These are phyloP conservation scores for Isatis lusitanica DNA, from an alignment of 441 rosid genomes.

Conservation along the genomic window DNA sequence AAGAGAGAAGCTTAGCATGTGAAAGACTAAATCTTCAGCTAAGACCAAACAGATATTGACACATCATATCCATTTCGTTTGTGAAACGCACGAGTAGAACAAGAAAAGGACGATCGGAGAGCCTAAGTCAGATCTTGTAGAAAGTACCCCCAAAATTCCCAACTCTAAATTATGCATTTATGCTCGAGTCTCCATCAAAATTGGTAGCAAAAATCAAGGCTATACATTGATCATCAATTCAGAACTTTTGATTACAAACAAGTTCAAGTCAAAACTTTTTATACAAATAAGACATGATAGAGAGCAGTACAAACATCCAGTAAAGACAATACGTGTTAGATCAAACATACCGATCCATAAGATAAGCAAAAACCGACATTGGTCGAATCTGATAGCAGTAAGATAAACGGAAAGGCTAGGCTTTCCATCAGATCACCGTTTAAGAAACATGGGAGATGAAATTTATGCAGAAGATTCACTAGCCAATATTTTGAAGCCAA, in stretches of 20 bases:
- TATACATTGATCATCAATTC: not conserved
- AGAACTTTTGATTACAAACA: constrained; percentile 1
- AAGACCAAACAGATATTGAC: not conserved
- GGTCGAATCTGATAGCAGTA: constrained; percentile 1
- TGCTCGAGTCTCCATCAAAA: not conserved
- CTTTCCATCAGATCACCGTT: constrained; percentile 11
- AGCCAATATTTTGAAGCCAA: not conserved
- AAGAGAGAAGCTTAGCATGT: not conserved
- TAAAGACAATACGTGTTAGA: not conserved
- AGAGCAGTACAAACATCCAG: not conserved
- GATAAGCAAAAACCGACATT: not conserved
- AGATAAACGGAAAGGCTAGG: not conserved
- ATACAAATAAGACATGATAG: not conserved
- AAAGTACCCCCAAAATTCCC: not conserved
- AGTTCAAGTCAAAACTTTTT: not conserved
- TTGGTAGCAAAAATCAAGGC: not conserved
- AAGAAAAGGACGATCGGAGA: not conserved
- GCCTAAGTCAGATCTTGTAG: not conserved
- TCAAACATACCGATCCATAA: not conserved
- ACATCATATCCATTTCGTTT: not conserved
- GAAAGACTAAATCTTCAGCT: not conserved
- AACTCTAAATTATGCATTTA: not conserved
- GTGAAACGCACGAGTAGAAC: not conserved
- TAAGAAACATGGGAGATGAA: not conserved
- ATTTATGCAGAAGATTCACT: not conserved